Base-by-base conservation (phyloP, 352 stramenopile species). In the Phytophthora fragariae region DNA sequence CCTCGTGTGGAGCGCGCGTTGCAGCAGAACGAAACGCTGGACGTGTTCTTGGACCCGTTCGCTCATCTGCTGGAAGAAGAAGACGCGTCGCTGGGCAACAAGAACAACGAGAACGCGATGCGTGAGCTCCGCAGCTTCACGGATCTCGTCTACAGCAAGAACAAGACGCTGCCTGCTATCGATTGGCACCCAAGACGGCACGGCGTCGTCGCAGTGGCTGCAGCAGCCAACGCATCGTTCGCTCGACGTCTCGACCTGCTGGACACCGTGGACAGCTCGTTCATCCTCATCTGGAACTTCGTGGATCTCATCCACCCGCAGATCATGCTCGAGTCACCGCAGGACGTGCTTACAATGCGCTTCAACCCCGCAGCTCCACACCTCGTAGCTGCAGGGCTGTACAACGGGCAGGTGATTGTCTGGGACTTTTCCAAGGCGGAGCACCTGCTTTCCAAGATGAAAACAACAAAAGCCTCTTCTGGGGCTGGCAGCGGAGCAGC, bases 241-340 rank as follows among this genome's bases (percentile, higher is more conserved):
- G 82, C 93, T 29, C 83, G 95, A 60, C 87, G 92, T 10, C 83
- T 97, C 3, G 86, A 97, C 37, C 58, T 92, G 39, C 72, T 92
- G 17, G 82, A 92, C 59, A 90, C 87, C 52, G 84, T 90, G 15
- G 84, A 97, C 63, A 94, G 83, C 47, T 96, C 93, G 9, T 98
- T 93, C 75, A 90, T 98, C 39, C 72, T 98, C 33, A 83, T 98
- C 46, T 98, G 94, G 95, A 97, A 98, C 68, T 98, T 98, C 68
- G 82, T 90, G 5, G 92, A 98, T 65, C 81, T 98, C n/a, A 98
- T 98, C 52, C 91, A 97, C 62, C 95, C 94, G 14, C 89, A 98
- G 74, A 75, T 98, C 58, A 97, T 98, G 81, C 91, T 98, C 17
- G 88, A 98, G 73, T 85, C 90, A 1, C 93, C 93, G 5, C 92